phyloP scores from a whole-genome alignment of 371 early-diverging fungal species.

The Mitosporidium daphniae region DNA sequence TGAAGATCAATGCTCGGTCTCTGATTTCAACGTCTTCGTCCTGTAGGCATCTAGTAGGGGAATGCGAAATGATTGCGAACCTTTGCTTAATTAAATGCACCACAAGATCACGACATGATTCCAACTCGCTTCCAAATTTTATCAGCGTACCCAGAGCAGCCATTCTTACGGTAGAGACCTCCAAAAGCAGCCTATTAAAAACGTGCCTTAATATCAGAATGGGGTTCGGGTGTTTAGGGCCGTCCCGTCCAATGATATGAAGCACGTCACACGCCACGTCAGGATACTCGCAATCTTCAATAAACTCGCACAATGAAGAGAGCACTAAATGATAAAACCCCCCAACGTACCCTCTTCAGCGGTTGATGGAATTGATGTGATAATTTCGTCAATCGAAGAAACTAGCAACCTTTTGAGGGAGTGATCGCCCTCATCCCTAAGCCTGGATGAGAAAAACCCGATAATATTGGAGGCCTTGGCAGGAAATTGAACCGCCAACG shows the following conservation, averaged over 20 bases:
- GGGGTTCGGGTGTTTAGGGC: slow-evolving; percentile 51
- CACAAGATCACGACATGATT: too few relatives aligned
- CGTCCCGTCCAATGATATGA: slow-evolving; percentile 61
- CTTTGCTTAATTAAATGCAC: too few relatives aligned
- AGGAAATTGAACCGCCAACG: slow-evolving; percentile 75
- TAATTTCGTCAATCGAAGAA: slow-evolving; percentile 73
- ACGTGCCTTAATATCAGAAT: slow-evolving; percentile 78
- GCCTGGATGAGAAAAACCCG: slow-evolving; percentile 41
- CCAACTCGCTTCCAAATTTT: slow-evolving; percentile 50
- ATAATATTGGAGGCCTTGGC: slow-evolving; percentile 62
- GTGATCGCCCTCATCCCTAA: slow-evolving; percentile 85
- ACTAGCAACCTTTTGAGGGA: slow-evolving; percentile 75
- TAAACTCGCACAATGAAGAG: slow-evolving; percentile 80
- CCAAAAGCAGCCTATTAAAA: slow-evolving; percentile 83
- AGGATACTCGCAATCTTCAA: slow-evolving; percentile 90
- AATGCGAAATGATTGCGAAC: too few relatives aligned
- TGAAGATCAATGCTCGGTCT: slow-evolving; percentile 67
- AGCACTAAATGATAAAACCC: slow-evolving; percentile 15
- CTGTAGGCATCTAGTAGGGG: slow-evolving; percentile 74
- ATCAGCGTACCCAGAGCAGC: slow-evolving; percentile 74
- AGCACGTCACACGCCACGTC: slow-evolving; percentile 70
- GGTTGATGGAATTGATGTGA: slow-evolving; percentile 51
- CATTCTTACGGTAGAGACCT: slow-evolving; percentile 74
- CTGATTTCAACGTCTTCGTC: slow-evolving; percentile 89
- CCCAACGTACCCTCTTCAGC: slow-evolving; percentile 28